Conservation (phyloP, 345 rosid genomes). For the Sonneratia caseolaris region DNA sequence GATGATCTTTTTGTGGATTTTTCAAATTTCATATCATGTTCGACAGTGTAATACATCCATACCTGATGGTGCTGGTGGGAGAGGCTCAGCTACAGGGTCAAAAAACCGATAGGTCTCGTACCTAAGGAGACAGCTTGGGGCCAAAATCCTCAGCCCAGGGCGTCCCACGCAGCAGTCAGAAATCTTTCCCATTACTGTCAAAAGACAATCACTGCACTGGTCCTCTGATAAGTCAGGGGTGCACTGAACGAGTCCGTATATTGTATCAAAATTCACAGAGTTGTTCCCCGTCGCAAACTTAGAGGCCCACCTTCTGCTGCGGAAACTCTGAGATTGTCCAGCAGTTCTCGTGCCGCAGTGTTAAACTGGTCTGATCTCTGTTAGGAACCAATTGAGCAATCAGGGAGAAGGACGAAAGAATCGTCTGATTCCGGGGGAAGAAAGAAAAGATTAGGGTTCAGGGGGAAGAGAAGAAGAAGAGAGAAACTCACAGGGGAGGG, state of each 20-base stretch:
- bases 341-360: neutral
- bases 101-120: constrained; percentile 27
- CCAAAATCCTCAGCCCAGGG: constrained; percentile 21
- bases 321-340: neutral
- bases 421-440: no score
- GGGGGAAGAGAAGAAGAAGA: no score
- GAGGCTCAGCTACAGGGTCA: constrained; percentile 8
- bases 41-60: neutral
- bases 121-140: constrained; percentile 37
- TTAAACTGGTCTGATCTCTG: neutral
- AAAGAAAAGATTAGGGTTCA: no score
- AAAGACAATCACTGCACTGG: constrained; percentile 16
- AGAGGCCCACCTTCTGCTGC: neutral
- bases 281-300: neutral
- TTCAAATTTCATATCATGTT: neutral
- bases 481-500: no score
- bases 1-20: no score
- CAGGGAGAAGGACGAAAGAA: no score
- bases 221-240: constrained; percentile 1
- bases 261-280: constrained; percentile 2
- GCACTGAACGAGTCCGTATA: constrained; percentile 16
- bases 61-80: neutral
- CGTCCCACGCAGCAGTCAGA: constrained; percentile 12
- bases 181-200: constrained; percentile 5
- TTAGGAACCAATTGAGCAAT: no score